Base-by-base conservation (phyloP, 2,329 filamentous ascomycete species). In the Pyrenophora teres region DNA sequence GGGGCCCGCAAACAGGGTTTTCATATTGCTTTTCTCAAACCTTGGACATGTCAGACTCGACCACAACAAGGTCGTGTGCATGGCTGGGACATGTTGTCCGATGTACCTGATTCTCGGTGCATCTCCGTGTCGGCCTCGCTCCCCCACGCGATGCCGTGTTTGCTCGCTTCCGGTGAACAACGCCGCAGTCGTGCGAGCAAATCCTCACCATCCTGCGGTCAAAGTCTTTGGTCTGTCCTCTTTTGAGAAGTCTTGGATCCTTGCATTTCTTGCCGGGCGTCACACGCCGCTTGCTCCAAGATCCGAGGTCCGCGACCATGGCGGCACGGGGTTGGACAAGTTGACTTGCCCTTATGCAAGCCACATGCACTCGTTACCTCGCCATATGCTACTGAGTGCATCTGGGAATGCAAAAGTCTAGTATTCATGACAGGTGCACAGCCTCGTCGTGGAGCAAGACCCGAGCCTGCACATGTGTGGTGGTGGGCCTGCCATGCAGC, bases 81-180 rank as follows among this genome's bases (percentile, higher is more conserved):
- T 58, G 54, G 44, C 56, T 67, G 56, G 54, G 51, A 56, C 60
- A 52, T 59, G 56, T 55, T 51, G 54, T 53, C 52, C 55, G 54
- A 49, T 56, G 70, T 72, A 63, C 69, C 68, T 73, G 68, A 68
- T 63, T 53, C 42, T 56, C 59, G 51, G 54, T 60, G 59, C 56
- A 64, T 56, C 4, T 30, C 57, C 48, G 23, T 40, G 38, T 44
- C 23, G 41, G 23, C 41, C 43, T 37, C 27, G 15, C 15, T 15
- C 59, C 68, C 69, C 68, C 69, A 70, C 68, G 67, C 64, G 47
- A 53, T 48, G 31, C 51, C 44, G 54, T 50, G 54, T 57, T 64
- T 46, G 56, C 38, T 52, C 44, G 41, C 47, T 49, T 52, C 32
- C 30, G 31, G 27, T 44, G 40, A 45, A 38, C 41, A 52, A 54